Evolutionary conservation across 2,329 filamentous ascomycete genomes (phyloP).

Genomic region (Helotiales sp.): DNA sequence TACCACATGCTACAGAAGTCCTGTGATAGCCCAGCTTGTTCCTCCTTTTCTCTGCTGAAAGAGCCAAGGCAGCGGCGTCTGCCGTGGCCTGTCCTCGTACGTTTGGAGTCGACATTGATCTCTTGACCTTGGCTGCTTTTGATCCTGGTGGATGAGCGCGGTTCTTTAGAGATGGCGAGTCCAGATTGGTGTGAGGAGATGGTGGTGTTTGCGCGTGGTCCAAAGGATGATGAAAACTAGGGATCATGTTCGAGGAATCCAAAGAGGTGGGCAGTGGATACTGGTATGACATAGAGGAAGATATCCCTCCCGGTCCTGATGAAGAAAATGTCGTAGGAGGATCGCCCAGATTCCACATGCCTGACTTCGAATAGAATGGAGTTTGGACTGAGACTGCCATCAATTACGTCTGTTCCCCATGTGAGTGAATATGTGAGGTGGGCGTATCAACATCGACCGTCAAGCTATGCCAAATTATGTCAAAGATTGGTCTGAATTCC

Average conservation of each 20-base stretch:
- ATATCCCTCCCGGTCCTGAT: constrained; percentile 23
- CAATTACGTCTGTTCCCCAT: constrained; percentile 30
- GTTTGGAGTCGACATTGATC: constrained; percentile 51
- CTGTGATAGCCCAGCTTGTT: constrained; percentile 96
- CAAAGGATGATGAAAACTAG: constrained; percentile 29
- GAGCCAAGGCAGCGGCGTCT: constrained; percentile 33
- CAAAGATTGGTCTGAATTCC: background rate
- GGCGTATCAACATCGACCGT: background rate
- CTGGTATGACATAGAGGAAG: constrained; percentile 32
- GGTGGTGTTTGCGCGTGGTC: constrained; percentile 24
- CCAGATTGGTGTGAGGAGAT: constrained; percentile 20
- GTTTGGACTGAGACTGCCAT: constrained; percentile 36
- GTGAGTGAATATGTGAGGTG: constrained; percentile 7
- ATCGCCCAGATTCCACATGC: constrained; percentile 34
- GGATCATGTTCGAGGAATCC: constrained; percentile 31
- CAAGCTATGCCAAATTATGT: background rate
- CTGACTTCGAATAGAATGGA: constrained; percentile 31
- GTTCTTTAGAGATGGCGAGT: constrained; percentile 24
- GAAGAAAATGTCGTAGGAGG: constrained; percentile 26
- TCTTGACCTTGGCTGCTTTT: constrained; percentile 40
- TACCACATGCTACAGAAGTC: constrained; percentile 93
- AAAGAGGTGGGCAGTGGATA: constrained; percentile 29
- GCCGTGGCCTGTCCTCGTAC: constrained; percentile 42
- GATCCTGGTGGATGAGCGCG: constrained; percentile 14
- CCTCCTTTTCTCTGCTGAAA: constrained; percentile 64